Evolutionary conservation across 2,329 filamentous ascomycete species (phyloP).

Genomic region (Sporothrix dimorphospora): DNA sequence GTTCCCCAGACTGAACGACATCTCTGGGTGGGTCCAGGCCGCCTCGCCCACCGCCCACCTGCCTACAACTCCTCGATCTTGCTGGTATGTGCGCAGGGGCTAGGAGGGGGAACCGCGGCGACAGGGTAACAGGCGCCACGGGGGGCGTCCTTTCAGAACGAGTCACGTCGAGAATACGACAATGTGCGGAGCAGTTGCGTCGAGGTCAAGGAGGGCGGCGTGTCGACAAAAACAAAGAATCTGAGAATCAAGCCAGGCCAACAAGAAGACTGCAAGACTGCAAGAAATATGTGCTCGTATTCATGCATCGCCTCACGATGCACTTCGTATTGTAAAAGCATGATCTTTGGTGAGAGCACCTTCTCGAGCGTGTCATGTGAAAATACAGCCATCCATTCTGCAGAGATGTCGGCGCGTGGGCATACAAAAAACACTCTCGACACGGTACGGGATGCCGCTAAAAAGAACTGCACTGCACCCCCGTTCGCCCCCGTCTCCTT

Average conservation of each 20-base stretch:
- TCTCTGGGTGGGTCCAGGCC: neutral
- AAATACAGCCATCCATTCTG: neutral
- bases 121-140: constrained; percentile 12
- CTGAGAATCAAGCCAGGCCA: neutral
- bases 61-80: neutral
- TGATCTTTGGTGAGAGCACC: neutral
- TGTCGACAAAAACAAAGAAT: neutral
- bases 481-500: neutral
- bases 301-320: neutral
- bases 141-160: neutral
- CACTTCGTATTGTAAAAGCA: neutral
- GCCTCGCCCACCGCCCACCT: neutral
- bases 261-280: neutral
- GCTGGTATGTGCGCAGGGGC: constrained; percentile 14
- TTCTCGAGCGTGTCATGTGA: neutral
- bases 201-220: neutral
- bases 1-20: constrained; percentile 12
- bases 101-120: neutral
- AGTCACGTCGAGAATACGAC: constrained; percentile 8
- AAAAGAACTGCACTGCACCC: neutral
- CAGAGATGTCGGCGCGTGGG: neutral
- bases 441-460: neutral
- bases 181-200: neutral
- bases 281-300: neutral
- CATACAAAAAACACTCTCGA: neutral